Conservation (phyloP, 2,329 filamentous ascomycete species). For the Chrysoporthe austroafricana region DNA sequence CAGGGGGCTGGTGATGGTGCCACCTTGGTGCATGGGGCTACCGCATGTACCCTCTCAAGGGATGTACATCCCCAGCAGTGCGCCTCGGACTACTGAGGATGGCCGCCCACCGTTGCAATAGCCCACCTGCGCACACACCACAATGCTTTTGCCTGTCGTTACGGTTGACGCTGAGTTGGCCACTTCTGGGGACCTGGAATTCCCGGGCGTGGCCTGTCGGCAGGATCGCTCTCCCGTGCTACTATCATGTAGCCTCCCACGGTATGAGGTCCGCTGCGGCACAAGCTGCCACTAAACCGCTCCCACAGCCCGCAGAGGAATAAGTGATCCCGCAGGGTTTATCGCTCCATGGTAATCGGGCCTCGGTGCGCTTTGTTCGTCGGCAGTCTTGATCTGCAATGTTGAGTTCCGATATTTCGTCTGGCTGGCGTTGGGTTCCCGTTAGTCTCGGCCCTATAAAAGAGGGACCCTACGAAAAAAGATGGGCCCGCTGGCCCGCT, state of each 20-base stretch:
- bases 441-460: constrained; percentile 4
- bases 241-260: not conserved
- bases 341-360: not conserved
- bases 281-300: not conserved
- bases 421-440: not conserved
- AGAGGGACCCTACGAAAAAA: not conserved
- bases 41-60: constrained; percentile 20
- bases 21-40: not conserved
- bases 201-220: no score
- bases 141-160: no score
- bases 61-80: constrained; percentile 17
- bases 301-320: not conserved
- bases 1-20: constrained; percentile 8
- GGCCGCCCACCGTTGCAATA: no score
- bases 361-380: not conserved
- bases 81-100: not conserved
- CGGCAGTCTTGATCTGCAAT: not conserved
- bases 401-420: not conserved
- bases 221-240: not conserved
- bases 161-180: no score
- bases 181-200: no score
- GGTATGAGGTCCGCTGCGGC: not conserved
- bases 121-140: no score
- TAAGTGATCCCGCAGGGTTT: not conserved
- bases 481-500: not conserved